Evolutionary conservation across 805 yeast genomes (phyloP), one percentile per base, ranked within the genome.

Genomic region (Kazachstania bromeliacearum): DNA sequence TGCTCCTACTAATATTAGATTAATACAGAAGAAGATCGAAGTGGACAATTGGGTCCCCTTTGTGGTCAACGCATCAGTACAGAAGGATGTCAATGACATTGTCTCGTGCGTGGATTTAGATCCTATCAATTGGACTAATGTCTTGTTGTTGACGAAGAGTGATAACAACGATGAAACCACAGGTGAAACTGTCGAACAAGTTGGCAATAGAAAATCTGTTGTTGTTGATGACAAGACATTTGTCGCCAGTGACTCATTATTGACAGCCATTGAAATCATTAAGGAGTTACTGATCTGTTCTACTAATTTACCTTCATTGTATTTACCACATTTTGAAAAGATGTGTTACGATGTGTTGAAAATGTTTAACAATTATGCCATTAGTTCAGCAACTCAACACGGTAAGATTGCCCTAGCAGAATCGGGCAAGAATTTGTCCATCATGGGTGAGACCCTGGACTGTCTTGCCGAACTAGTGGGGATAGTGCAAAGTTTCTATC

Each of bases 11-110:
- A 65, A 71, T 18, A 54, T 74, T 35, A 69, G 67, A 37, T 53
- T 57, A 4, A 57, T 84, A 19, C 62, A 70, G 5, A 51, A 51
- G 4, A 61, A 66, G 13, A 63, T 83, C 38, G 88, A 82, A 34
- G 62, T 64, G 32, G 97, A 88, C 45, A 63, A 63, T 16, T 89
- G 97, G 97, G 75, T 73, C 40, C 94, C 88, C 36, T 73, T 70
- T 14, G 71, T 73, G n/a, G 71, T 77, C 7, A 52, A 73, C 0
- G 51, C 60, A 1, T 51, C 53, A 1, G 55, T 76, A 2, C 88
- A 81, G 48, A 46, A 37, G 3, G 49, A 59, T 10, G 70, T 76
- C 4, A 73, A 74, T 46, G 67, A 67, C 28, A 67, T 81, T 9
- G 64, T 71, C 1, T 63, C 66, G 10, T 57, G 73, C n/a, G 62